A percentile compares a stretch with the other conserved stretches of the same genome.
Conservation (phyloP, 2,329 filamentous ascomycete species). For the Phaeophleospora eucalypticola region DNA sequence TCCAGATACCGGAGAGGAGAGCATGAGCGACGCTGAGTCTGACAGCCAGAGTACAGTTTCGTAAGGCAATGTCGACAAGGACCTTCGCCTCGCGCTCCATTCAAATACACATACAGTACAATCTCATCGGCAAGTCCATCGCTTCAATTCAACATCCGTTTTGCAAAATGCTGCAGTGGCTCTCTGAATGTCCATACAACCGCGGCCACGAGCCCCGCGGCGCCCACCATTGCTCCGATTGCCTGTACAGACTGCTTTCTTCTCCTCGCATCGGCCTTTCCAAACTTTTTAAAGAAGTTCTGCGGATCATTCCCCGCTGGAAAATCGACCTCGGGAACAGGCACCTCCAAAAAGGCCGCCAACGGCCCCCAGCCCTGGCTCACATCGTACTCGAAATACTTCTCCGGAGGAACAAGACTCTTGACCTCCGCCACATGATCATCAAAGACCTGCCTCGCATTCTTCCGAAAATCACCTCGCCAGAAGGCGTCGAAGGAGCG, state of each 20-base stretch:
- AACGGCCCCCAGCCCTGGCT: neutral
- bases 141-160: too few species aligned
- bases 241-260: neutral
- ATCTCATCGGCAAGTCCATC: too few species aligned
- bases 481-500: constrained; percentile 4
- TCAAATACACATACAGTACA: too few species aligned
- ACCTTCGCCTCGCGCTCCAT: too few species aligned
- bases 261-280: neutral
- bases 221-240: neutral
- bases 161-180: too few species aligned
- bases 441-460: neutral
- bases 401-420: neutral
- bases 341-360: neutral
- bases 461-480: neutral
- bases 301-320: neutral
- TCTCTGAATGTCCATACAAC: too few species aligned
- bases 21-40: neutral
- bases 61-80: too few species aligned
- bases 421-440: neutral
- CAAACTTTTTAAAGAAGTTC: neutral
- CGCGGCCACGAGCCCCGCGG: too few species aligned
- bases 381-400: neutral
- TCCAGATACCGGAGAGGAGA: neutral
- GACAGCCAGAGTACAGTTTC: constrained; percentile 8
- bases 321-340: neutral